Conservation (phyloP, 2,329 filamentous ascomycete genomes). For the Knufia fluminis region DNA sequence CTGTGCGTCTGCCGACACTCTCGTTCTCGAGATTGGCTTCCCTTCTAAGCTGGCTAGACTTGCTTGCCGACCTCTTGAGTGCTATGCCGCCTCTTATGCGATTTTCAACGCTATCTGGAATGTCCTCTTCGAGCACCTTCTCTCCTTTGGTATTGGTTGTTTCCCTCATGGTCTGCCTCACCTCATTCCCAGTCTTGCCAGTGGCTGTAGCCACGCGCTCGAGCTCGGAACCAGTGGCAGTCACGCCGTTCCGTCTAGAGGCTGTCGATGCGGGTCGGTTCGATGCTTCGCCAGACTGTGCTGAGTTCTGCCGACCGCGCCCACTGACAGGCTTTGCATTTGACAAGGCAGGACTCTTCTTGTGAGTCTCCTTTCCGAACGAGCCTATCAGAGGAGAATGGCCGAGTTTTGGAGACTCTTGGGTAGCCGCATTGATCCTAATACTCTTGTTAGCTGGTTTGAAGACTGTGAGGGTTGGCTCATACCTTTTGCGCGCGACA, state of each 20-base stretch:
- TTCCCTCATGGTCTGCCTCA: conserved; percentile 47
- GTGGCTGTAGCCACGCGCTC: conserved; percentile 20
- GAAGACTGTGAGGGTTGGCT: not conserved
- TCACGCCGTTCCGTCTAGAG: conserved; percentile 52
- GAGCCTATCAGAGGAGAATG: conserved; percentile 65
- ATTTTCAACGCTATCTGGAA: conserved; percentile 31
- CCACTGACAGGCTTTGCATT: conserved; percentile 56
- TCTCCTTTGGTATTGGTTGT: conserved; percentile 28
- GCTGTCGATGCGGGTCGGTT: conserved; percentile 43
- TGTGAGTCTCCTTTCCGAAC: conserved; percentile 49
- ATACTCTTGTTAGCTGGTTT: not conserved
- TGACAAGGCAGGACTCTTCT: conserved; percentile 53
- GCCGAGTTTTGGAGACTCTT: conserved; percentile 60
- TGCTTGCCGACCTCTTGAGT: conserved; percentile 17
- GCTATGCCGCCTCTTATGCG: conserved; percentile 25
- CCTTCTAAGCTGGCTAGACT: conserved; percentile 30
- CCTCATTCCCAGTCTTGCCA: conserved; percentile 36
- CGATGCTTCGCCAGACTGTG: conserved; percentile 41
- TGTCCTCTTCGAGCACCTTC: conserved; percentile 33
- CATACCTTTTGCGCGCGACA: conserved; percentile 61
- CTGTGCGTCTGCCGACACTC: conserved; percentile 12
- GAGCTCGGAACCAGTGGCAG: conserved; percentile 26
- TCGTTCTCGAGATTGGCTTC: conserved; percentile 13
- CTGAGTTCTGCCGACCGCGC: conserved; percentile 66
- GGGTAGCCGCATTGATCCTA: conserved; percentile 31